Base-by-base conservation (phyloP, 1,139 yeast species). In the Magnusiomyces paraingens region DNA sequence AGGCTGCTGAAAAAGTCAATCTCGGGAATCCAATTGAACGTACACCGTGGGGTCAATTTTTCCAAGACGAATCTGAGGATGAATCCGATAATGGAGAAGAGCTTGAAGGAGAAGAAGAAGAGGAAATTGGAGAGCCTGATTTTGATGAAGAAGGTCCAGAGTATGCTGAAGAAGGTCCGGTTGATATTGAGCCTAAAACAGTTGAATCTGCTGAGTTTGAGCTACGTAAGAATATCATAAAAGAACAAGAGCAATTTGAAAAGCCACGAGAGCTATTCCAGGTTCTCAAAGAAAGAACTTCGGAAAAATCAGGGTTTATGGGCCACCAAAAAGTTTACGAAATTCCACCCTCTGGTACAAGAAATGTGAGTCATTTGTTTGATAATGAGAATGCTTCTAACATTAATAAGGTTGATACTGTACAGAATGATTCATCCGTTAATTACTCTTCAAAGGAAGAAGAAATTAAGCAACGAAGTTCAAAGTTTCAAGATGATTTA, bases 21-120 rank as follows among this genome's bases (percentile, higher is more conserved):
- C 51, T 80, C 78, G 77, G 69, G 2, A 71, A 67, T n/a, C 74
- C 70, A n/a, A 64, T 62, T n/a, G 70, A 66, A 39, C 65, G 59
- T 14, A 64, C 65, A 11, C 64, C 59, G 8, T 74, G 74, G 63
- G 73, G 68, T 1, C 66, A 66, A 45, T 62, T 64, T 32, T 51
- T 60, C 11, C 67, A 66, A 15, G 70, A 67, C 17, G 69, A 62
- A 20, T 66, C 61, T 2, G 69, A 64, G 29, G 68, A 62, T 17
- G 69, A 64, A 8, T 69, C 63, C 22, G 69, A 66, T 2, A 67
- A 63, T 22, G 66, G 64, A 10, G 71, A 64, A 10, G 71, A 65
- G 12, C 69, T 66, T 12, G 68, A 61, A 39, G 61, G 64, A 29
- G 68, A 66, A 21, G 68, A 61, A 39, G 61, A 64, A 29, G 68